Evolutionary conservation across 495 filamentous ascomycete genomes (phyloP), one percentile per base, ranked within the genome.

Genomic region (Physcia stellaris): DNA sequence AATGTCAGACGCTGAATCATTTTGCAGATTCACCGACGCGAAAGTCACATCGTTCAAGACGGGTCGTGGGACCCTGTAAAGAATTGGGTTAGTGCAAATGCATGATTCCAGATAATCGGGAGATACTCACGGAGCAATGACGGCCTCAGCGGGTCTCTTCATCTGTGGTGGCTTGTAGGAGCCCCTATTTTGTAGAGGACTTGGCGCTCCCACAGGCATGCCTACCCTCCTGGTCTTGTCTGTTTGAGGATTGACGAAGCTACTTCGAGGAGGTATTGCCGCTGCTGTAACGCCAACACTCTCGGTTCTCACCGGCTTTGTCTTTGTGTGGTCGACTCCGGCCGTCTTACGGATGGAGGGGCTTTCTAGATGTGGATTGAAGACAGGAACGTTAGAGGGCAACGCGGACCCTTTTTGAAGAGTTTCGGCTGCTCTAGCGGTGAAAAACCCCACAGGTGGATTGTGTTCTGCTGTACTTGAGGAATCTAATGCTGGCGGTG

Each of bases 311-410:
- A 92, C 62, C 0, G 83, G 79, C 24, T 75, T 72, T 20, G 73
- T 80, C 38, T 73, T 79, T 19, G 62, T 75, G 47, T 90, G 83
- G 46, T 94, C 85, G 32, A 95, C 68, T n/a, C 86, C 86, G 0
- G 80, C 77, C 3, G 87, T 94, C 50, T 88, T 86, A 22, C 83
- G 77, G 42, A 94, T 88, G 0, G 83, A 86, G 0, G 86, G 83
- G 43, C 80, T 86, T 46, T 93, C 85, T 4, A 75, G 67, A 39
- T 79, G 73, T 2, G 85, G 85, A 51, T 95, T 83, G 57, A 94
- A 95, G 34, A 64, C 62, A 4, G 72, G 69, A 6, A 67, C 68
- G 12, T 73, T 63, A 4, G 58, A 37, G 4, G 64, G 58, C 2
- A 54, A 54, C 10, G 49, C 52, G 13, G 55, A 43, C 4, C 52